Conservation (phyloP, 2,329 filamentous ascomycete species). For the Ophiosphaerella korrae region DNA sequence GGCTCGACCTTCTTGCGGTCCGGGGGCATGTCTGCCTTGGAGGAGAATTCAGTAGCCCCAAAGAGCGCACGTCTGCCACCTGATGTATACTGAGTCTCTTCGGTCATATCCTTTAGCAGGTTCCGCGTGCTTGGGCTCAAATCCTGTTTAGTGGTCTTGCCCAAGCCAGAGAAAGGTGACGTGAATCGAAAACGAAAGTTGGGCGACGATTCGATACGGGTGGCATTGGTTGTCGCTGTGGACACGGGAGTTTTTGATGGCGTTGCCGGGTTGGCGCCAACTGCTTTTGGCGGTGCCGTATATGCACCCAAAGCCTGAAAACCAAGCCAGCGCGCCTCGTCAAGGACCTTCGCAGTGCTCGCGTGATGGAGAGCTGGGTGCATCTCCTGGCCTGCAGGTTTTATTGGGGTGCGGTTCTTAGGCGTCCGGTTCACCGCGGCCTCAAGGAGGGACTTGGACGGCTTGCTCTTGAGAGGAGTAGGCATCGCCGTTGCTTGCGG, state of each 20-base stretch:
- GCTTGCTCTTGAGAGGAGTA: slow-evolving; percentile 55
- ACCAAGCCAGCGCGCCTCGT: slow-evolving; percentile 80
- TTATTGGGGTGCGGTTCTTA: slow-evolving; percentile 66
- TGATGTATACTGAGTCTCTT: slow-evolving; percentile 45
- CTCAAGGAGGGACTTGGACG: slow-evolving; percentile 25
- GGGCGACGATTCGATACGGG: slow-evolving; percentile 54
- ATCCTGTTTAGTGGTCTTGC: slow-evolving; percentile 72
- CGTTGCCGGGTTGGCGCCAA: slow-evolving; percentile 60
- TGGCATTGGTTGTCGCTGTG: slow-evolving; percentile 21
- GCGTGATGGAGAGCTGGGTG: slow-evolving; percentile 83
- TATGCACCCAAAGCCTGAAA: slow-evolving; percentile 71
- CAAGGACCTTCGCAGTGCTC: slow-evolving; percentile 74
- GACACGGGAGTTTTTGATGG: slow-evolving; percentile 62
- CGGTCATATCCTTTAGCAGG: slow-evolving; percentile 70
- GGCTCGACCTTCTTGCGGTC: slow-evolving; percentile 78
- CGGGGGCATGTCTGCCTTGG: slow-evolving; percentile 48
- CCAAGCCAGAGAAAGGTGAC: slow-evolving; percentile 59
- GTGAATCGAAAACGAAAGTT: slow-evolving; percentile 70
- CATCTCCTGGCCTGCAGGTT: slow-evolving; percentile 82
- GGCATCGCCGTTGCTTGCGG: slow-evolving; percentile 30
- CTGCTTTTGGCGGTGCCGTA: slow-evolving; percentile 53
- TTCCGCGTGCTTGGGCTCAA: slow-evolving; percentile 63
- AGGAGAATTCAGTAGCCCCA: slow-evolving; percentile 38
- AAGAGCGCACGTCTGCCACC: slow-evolving; percentile 49
- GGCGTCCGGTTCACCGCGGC: slow-evolving; percentile 53